Conservation (phyloP, 306 rosid species). For the Glycine latifolia region DNA sequence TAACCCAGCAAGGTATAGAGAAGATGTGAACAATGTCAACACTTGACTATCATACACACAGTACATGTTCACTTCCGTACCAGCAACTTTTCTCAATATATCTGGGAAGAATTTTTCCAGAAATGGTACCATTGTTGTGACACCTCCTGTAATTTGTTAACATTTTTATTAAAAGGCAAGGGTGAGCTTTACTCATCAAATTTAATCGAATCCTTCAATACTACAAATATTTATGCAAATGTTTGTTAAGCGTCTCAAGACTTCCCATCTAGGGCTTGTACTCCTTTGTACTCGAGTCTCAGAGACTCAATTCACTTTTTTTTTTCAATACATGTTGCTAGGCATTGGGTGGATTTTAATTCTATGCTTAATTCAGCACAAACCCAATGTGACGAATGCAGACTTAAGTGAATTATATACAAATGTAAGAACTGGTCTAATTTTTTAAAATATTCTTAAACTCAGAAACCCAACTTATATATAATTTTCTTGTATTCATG, state of each 20-base stretch:
- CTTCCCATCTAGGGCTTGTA: too few species aligned
- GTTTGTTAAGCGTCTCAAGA: neutral
- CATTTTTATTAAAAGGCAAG: slow-evolving; percentile 5
- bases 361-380: too few species aligned
- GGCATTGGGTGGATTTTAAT: too few species aligned
- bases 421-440: too few species aligned
- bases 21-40: slow-evolving; percentile 76
- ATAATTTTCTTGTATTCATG: neutral
- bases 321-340: too few species aligned
- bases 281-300: too few species aligned
- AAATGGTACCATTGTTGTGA: slow-evolving; percentile 74
- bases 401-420: too few species aligned
- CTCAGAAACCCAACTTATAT: too few species aligned
- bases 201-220: neutral
- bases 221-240: neutral
- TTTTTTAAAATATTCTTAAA: too few species aligned
- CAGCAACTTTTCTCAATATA: slow-evolving; percentile 52
- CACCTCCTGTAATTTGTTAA: slow-evolving; percentile 59
- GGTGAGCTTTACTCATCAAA: neutral
- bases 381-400: too few species aligned
- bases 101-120: slow-evolving; percentile 69
- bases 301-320: too few species aligned
- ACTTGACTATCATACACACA: slow-evolving; percentile 72
- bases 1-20: slow-evolving; percentile 72
- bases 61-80: slow-evolving; percentile 55